Evolutionary conservation across 345 rosid genomes (phyloP).

Genomic region (Moringa oleifera): DNA sequence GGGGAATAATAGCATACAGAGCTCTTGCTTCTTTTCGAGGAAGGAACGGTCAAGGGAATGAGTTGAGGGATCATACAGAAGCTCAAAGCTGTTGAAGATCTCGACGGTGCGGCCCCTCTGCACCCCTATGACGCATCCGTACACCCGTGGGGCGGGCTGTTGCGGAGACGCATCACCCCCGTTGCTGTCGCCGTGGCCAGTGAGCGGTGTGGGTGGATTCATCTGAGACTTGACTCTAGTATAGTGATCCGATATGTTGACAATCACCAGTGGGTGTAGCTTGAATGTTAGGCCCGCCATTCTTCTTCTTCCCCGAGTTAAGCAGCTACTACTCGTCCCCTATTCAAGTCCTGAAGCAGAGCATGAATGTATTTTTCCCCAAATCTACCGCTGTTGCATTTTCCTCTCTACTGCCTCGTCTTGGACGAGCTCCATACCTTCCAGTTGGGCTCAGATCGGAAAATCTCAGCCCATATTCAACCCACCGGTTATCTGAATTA

Average conservation of each 20-base stretch:
- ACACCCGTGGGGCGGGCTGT: constrained; percentile 55
- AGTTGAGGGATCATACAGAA: constrained; percentile 60
- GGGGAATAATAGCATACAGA: constrained; percentile 39
- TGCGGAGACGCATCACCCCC: constrained; percentile 19
- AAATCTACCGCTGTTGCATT: too few relatives aligned
- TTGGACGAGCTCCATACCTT: too few relatives aligned
- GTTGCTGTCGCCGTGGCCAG: constrained; percentile 21
- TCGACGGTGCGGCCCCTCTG: constrained; percentile 94
- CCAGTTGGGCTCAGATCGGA: too few relatives aligned
- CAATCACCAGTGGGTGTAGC: constrained; percentile 88
- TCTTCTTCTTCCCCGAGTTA: constrained; percentile 9
- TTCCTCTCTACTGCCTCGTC: too few relatives aligned
- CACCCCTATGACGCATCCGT: constrained; percentile 89
- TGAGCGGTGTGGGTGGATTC: constrained; percentile 40
- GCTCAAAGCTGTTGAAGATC: constrained; percentile 98
- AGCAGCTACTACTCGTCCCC: too few relatives aligned
- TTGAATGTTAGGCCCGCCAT: constrained; percentile 99
- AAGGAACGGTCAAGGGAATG: constrained; percentile 78
- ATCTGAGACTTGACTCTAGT: constrained; percentile 85
- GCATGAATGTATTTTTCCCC: too few relatives aligned
- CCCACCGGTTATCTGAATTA: too few relatives aligned
- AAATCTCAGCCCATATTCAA: too few relatives aligned
- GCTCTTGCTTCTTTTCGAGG: constrained; percentile 97
- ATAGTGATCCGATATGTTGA: constrained; percentile 92
- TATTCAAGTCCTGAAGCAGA: too few relatives aligned